Conservation (phyloP, 2,329 filamentous ascomycete genomes). For the Penicillium polonicum region DNA sequence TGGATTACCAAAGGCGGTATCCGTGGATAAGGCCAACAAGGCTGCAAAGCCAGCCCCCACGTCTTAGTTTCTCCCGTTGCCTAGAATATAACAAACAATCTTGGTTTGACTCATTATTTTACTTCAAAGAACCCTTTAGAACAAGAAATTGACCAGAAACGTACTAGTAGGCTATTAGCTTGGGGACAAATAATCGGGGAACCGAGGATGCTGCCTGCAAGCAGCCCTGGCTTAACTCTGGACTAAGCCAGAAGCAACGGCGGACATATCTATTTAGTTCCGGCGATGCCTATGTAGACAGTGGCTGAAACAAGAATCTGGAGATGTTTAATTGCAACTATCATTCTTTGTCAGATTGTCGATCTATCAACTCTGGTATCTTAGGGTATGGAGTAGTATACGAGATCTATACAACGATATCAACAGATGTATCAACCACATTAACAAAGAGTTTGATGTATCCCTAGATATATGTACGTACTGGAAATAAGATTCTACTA, state of each 20-base stretch:
- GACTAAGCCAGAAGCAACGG: background rate
- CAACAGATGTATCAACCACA: background rate
- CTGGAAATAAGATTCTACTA: too few relatives aligned
- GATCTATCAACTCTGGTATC: background rate
- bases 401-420: background rate
- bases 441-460: background rate
- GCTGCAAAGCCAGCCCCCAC: background rate
- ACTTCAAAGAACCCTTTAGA: background rate
- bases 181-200: background rate
- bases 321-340: too few relatives aligned
- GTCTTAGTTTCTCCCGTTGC: background rate
- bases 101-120: background rate
- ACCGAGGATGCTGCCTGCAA: background rate
- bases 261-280: background rate
- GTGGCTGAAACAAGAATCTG: background rate
- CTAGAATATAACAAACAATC: background rate
- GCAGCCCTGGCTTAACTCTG: background rate
- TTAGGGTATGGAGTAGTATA: background rate
- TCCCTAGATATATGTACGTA: too few relatives aligned
- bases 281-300: background rate
- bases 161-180: background rate
- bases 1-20: conserved; percentile 1
- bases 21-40: background rate
- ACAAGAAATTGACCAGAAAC: background rate
- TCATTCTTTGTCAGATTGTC: background rate